A percentile compares a stretch with the other conserved stretches of the same genome.
Conservation (phyloP, 2,329 filamentous ascomycete genomes). For the Fusarium nematophilum region DNA sequence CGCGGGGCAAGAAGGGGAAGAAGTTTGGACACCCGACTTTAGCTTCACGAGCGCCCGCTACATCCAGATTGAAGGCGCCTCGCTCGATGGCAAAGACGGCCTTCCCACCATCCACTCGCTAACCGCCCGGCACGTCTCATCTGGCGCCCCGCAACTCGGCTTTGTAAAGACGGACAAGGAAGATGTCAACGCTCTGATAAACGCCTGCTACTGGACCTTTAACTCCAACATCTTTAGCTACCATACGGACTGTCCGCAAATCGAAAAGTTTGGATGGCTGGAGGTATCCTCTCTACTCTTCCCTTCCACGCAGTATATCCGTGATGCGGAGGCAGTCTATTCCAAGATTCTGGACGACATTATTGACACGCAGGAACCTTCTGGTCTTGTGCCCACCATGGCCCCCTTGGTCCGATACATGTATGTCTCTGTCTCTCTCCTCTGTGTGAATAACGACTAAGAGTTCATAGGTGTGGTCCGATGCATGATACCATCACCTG, state of each 20-base stretch:
- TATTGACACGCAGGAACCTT: constrained; percentile 56
- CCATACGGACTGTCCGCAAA: constrained; percentile 60
- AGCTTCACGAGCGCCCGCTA: constrained; percentile 56
- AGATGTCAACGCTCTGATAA: constrained; percentile 55
- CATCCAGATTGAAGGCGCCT: constrained; percentile 54
- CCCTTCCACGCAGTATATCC: constrained; percentile 58
- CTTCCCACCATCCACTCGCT: constrained; percentile 51
- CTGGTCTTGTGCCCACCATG: constrained; percentile 59
- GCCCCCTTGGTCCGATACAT: constrained; percentile 60
- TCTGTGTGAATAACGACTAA: constrained; percentile 1
- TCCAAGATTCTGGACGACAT: constrained; percentile 61
- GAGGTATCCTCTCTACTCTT: constrained; percentile 59
- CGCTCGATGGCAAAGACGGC: constrained; percentile 36
- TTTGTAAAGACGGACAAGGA: constrained; percentile 53
- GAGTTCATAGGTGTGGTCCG: constrained; percentile 52
- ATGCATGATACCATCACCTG: constrained; percentile 59
- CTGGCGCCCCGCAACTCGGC: constrained; percentile 51
- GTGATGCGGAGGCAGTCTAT: constrained; percentile 59
- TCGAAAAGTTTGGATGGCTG: constrained; percentile 61
- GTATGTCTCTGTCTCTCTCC: constrained; percentile 13
- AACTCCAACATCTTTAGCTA: constrained; percentile 57
- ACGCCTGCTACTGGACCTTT: constrained; percentile 59
- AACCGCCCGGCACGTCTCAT: constrained; percentile 53
- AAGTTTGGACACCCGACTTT: constrained; percentile 54
- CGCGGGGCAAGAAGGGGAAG: constrained; percentile 46